Base-by-base conservation (phyloP, 2,329 filamentous ascomycete genomes). In the Rosellinia necatrix region DNA sequence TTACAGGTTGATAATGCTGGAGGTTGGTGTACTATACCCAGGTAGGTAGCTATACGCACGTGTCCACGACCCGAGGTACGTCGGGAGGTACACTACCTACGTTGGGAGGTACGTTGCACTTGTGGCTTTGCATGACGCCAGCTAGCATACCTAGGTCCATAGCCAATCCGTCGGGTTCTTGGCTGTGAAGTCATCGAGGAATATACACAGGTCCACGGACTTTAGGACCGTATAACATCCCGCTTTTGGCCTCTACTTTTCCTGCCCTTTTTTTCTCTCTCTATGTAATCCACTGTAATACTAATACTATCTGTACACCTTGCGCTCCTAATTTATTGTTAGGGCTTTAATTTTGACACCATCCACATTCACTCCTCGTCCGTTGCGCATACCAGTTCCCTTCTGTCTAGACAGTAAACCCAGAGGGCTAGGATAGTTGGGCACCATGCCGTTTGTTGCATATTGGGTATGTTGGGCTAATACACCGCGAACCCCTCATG, bases 381-480 rank as follows among this genome's bases (percentile, higher is more conserved):
- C 8, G 7, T 21, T 24, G 19, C 17, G 25, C 35, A 21, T 17
- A 25, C n/a, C n/a, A n/a, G n/a, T n/a, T n/a, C n/a, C n/a, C n/a
- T n/a, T n/a, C n/a, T n/a, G n/a, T n/a, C n/a, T n/a, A n/a, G n/a
- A n/a, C n/a, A n/a, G 8, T 40, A n/a, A 22, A 37, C 19, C 19
- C 12, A n/a, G 30, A 8, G 32, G 24, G 30, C 27, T 12, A 27
- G 19, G 30, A 46, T 22, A 25, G 15, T 37, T 24, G 29, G 37
- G 29, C 47, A 47, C 44, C 43, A 69, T 69, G 67, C 24, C 47
- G 47, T 61, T 63, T 24, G 35, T 69, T 21, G 66, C 65, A 12
- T 69, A 66, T 49, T 68, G 67, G 67, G 66, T 68, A 67, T 50
- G 61, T 58, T 27, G 21, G 17, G n/a, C n/a, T n/a, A n/a, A 44